Conservation (phyloP, 108 stramenopile species). For the Nannochloropsis salina region DNA sequence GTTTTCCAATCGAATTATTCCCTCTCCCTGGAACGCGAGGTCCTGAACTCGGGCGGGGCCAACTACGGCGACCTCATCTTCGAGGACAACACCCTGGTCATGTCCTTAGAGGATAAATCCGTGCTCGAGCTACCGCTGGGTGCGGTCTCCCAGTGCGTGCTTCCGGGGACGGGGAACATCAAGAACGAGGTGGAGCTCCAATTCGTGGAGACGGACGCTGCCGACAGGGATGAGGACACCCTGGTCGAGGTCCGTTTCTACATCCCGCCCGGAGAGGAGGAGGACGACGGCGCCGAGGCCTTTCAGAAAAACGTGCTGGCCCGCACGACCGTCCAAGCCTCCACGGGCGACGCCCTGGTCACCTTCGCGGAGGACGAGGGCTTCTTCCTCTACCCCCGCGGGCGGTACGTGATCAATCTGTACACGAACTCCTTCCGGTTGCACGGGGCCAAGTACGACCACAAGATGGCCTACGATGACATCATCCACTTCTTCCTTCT, state of each 20-base stretch:
- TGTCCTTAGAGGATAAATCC: background rate
- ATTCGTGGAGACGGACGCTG: slow-evolving; percentile 52
- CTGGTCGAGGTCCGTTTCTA: slow-evolving; percentile 79
- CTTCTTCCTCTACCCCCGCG: slow-evolving; percentile 91
- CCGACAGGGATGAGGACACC: slow-evolving; percentile 38
- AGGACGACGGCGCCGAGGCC: slow-evolving; percentile 48
- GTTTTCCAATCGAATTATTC: background rate
- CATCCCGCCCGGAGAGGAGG: slow-evolving; percentile 80
- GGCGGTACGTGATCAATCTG: slow-evolving; percentile 89
- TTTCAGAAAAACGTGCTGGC: slow-evolving; percentile 22
- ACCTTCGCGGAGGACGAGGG: slow-evolving; percentile 81
- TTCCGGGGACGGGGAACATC: slow-evolving; percentile 53
- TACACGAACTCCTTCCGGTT: slow-evolving; percentile 76
- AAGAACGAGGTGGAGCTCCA: slow-evolving; percentile 59
- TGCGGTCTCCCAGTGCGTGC: slow-evolving; percentile 53
- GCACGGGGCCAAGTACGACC: slow-evolving; percentile 89
- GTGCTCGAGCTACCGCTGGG: slow-evolving; percentile 48
- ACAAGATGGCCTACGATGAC: slow-evolving; percentile 62
- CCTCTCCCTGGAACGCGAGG: background rate
- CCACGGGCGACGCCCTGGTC: slow-evolving; percentile 67
- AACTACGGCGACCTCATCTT: slow-evolving; percentile 21
- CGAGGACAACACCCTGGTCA: background rate
- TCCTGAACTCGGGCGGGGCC: background rate
- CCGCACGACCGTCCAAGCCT: background rate
- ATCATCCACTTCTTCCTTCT: slow-evolving; percentile 82